Evolutionary conservation across 1,139 yeast genomes (phyloP).

Genomic region (Nakaseomyces uthaithaninus): DNA sequence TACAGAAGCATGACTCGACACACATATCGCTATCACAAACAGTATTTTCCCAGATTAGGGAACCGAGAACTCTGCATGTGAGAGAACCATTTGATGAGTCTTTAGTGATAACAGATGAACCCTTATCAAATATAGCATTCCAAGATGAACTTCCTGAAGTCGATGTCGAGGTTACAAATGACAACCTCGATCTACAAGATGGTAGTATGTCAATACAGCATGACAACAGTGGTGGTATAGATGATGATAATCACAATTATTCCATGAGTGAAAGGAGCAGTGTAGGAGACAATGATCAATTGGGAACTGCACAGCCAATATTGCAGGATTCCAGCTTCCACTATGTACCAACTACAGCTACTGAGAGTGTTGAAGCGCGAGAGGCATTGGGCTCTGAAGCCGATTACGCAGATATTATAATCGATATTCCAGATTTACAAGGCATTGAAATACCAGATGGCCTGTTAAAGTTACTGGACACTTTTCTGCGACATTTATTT

Average conservation of each 20-base stretch:
- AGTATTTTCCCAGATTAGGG: constrained; percentile 12
- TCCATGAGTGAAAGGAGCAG: too few species aligned
- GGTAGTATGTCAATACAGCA: too few species aligned
- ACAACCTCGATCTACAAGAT: too few species aligned
- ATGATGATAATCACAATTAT: too few species aligned
- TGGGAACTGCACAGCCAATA: too few species aligned
- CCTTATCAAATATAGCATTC: not conserved
- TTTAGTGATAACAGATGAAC: constrained; percentile 6
- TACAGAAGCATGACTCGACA: not conserved
- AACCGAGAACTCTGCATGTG: not conserved
- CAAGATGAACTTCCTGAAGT: too few species aligned
- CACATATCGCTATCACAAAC: constrained; percentile 12
- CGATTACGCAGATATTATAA: constrained; percentile 13
- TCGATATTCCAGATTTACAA: constrained; percentile 1
- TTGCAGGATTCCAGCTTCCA: not conserved
- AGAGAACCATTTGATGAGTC: not conserved
- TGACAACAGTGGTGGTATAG: too few species aligned
- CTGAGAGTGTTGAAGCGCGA: not conserved
- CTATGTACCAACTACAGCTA: not conserved
- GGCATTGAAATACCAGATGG: not conserved
- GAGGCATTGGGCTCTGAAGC: constrained; percentile 4
- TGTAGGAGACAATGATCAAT: too few species aligned
- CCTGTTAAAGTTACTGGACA: not conserved
- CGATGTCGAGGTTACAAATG: too few species aligned
- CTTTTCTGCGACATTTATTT: not conserved